Evolutionary conservation across 345 rosid genomes (phyloP).

Genomic region (Pistacia atlantica): DNA sequence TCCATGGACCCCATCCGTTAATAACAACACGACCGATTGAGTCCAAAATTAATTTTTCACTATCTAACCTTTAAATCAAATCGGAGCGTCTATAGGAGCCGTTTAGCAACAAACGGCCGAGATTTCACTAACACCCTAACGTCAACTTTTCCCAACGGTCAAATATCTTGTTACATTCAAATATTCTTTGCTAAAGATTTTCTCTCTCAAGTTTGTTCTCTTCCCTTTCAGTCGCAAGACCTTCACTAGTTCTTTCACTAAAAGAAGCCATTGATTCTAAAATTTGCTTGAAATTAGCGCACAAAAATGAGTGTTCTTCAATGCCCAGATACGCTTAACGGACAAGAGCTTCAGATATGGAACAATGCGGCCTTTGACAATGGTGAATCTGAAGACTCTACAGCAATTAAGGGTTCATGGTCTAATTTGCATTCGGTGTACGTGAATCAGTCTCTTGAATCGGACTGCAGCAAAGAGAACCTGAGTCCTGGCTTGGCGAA

Average conservation of each 20-base stretch:
- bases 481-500: constrained; percentile 34
- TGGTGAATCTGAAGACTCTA: constrained; percentile 51
- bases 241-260: not conserved
- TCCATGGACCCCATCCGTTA: not conserved
- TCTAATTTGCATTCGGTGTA: constrained; percentile 35
- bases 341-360: constrained; percentile 81
- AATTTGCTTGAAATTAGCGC: not conserved
- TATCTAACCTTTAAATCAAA: constrained; percentile 40
- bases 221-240: not conserved
- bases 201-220: not conserved
- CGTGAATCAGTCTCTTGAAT: constrained; percentile 54
- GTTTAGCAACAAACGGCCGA: constrained; percentile 46
- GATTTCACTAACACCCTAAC: constrained; percentile 42
- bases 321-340: constrained; percentile 44
- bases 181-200: constrained; percentile 11
- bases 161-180: constrained; percentile 29
- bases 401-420: constrained; percentile 51
- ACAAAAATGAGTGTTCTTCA: constrained; percentile 55
- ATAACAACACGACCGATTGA: not conserved
- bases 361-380: constrained; percentile 90
- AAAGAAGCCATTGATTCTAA: not conserved
- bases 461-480: constrained; percentile 65
- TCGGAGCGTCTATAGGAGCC: constrained; percentile 68
- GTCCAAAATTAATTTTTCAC: not conserved
- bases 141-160: constrained; percentile 81